Percentiles rank a stretch among this genome's conserved stretches.
These are phyloP conservation scores for Nidularia pulvinata DNA, from an alignment of 768 basidiomycete genomes.

Conservation along the genomic window DNA sequence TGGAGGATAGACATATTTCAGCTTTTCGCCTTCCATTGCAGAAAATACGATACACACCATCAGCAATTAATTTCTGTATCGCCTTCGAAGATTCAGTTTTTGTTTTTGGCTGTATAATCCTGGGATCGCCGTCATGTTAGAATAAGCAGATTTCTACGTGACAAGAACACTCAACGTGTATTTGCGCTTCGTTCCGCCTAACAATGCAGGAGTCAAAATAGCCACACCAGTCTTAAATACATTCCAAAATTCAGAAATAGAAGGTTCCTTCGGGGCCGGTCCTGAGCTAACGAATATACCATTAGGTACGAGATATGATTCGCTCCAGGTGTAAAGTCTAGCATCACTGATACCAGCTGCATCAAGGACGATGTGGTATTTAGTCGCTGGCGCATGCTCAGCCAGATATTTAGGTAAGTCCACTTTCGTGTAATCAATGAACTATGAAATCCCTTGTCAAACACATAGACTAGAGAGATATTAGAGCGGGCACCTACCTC, in stretches of 20 bases:
- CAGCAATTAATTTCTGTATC: too few relatives aligned
- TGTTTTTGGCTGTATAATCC: too few relatives aligned
- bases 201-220: conserved; percentile 37
- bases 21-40: too few relatives aligned
- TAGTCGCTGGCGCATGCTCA: conserved; percentile 41
- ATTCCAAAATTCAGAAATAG: conserved; percentile 26
- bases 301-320: conserved; percentile 49
- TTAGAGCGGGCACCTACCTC: conserved; percentile 41
- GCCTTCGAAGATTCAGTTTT: too few relatives aligned
- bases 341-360: conserved; percentile 50
- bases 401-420: conserved; percentile 47
- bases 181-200: conserved; percentile 50
- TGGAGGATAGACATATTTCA: conserved; percentile 11
- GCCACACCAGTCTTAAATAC: conserved; percentile 29
- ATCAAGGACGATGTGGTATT: conserved; percentile 62
- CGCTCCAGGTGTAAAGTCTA: conserved; percentile 45
- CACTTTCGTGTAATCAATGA: conserved; percentile 61
- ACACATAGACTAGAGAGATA: too few relatives aligned
- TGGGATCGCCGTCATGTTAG: too few relatives aligned
- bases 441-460: conserved; percentile 27
- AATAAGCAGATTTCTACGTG: too few relatives aligned
- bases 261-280: conserved; percentile 31
- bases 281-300: conserved; percentile 57
- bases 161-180: conserved; percentile 54
- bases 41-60: too few relatives aligned